phyloP scores from a whole-genome alignment of 208 protist species.

The Endotrypanum monterogeii region DNA sequence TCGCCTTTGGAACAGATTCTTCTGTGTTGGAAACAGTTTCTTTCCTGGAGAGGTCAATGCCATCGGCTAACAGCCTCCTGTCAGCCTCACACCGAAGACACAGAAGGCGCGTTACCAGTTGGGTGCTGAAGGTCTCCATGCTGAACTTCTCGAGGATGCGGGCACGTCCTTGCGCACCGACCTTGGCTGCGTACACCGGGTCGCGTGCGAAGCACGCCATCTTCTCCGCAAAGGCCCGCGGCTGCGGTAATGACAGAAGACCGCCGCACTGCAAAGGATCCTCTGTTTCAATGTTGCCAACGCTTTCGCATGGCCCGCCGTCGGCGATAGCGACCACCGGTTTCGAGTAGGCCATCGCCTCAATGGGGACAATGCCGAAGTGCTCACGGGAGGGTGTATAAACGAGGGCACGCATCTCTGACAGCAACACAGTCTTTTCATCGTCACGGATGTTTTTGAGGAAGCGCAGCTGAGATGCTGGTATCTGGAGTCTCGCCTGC shows the following conservation, averaged over 20 bases:
- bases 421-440: slow-evolving; percentile 73
- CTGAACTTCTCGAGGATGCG: slow-evolving; percentile 50
- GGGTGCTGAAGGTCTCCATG: slow-evolving; percentile 55
- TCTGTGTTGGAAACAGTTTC: slow-evolving; percentile 5
- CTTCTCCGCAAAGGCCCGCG: slow-evolving; percentile 62
- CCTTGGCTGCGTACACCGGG: slow-evolving; percentile 24
- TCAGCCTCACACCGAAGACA: slow-evolving; percentile 13
- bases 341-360: slow-evolving; percentile 77
- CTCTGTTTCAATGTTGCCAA: slow-evolving; percentile 25
- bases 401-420: slow-evolving; percentile 69
- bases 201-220: slow-evolving; percentile 46
- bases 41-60: slow-evolving; percentile 8
- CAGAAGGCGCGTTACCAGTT: slow-evolving; percentile 41
- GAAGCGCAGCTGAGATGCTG: slow-evolving; percentile 58
- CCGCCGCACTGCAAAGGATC: slow-evolving; percentile 40
- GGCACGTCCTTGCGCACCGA: slow-evolving; percentile 47
- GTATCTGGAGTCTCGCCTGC: slow-evolving; percentile 27
- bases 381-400: slow-evolving; percentile 96
- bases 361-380: slow-evolving; percentile 95
- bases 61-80: slow-evolving; percentile 7
- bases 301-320: slow-evolving; percentile 94
- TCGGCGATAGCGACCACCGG: slow-evolving; percentile 92
- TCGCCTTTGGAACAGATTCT: slow-evolving; percentile 4
- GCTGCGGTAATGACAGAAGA: slow-evolving; percentile 55
- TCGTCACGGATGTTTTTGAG: slow-evolving; percentile 82